Conservation (phyloP, 2,329 filamentous ascomycete species). For the Scorias spongiosa region DNA sequence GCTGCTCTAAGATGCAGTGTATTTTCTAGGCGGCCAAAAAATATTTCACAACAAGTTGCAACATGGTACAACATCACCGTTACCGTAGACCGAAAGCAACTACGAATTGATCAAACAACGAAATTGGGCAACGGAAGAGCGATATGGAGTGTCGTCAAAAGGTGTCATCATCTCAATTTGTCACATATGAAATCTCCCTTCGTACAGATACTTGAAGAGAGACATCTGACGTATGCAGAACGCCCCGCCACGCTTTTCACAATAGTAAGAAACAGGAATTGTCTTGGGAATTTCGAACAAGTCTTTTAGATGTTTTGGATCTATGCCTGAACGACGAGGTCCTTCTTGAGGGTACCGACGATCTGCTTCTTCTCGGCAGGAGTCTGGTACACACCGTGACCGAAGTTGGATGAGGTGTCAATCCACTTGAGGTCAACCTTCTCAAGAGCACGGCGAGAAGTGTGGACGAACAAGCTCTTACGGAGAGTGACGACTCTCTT, state of each 20-base stretch:
- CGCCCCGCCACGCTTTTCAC: neutral
- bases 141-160: neutral
- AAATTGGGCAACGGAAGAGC: too few species aligned
- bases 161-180: neutral
- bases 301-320: neutral
- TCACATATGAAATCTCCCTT: neutral
- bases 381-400: constrained; percentile 99
- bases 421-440: constrained; percentile 99
- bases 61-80: too few species aligned
- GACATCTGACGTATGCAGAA: neutral
- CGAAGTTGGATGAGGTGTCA: constrained; percentile 99
- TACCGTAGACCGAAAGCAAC: too few species aligned
- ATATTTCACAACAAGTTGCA: too few species aligned
- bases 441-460: constrained; percentile 86
- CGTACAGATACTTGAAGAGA: neutral
- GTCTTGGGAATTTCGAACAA: neutral
- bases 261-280: neutral
- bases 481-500: constrained; percentile 98
- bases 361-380: constrained; percentile 94
- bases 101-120: too few species aligned
- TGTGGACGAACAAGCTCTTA: constrained; percentile 98
- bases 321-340: constrained; percentile 38
- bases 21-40: too few species aligned
- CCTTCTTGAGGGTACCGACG: constrained; percentile 99
- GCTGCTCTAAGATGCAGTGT: too few species aligned